Evolutionary conservation across 768 basidiomycete genomes (phyloP).

Genomic region (Suillus spraguei): DNA sequence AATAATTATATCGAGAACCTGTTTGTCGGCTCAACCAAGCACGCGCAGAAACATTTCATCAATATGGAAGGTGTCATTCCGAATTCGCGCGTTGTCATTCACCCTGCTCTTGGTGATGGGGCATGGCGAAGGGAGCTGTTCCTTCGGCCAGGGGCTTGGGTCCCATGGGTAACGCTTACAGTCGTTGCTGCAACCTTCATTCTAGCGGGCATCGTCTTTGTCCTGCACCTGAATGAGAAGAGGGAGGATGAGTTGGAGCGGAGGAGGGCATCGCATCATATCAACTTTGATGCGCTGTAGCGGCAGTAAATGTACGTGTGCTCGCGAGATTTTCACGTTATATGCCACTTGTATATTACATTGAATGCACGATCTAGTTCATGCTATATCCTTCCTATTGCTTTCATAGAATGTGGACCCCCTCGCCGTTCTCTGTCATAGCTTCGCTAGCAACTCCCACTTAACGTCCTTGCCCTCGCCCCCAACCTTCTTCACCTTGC

Average conservation of each 20-base stretch:
- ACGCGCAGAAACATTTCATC: constrained; percentile 72
- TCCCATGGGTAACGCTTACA: constrained; percentile 94
- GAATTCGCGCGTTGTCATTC: constrained; percentile 95
- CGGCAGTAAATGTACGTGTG: constrained; percentile 16
- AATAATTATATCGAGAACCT: constrained; percentile 99
- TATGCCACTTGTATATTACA: constrained; percentile 11
- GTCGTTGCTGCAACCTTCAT: constrained; percentile 73
- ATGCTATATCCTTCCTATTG: constrained; percentile 1
- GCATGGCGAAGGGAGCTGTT: constrained; percentile 89
- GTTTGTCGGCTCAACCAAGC: constrained; percentile 90
- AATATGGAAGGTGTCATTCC: constrained; percentile 97
- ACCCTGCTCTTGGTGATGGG: constrained; percentile 60
- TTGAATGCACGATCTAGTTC: constrained; percentile 8
- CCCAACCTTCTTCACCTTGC: constrained; percentile 48
- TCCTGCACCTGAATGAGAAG: constrained; percentile 93
- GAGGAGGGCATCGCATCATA: constrained; percentile 86
- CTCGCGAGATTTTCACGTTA: constrained; percentile 10
- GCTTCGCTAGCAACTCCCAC: constrained; percentile 43
- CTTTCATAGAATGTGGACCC: background rate
- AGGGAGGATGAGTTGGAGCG: constrained; percentile 93
- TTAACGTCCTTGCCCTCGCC: constrained; percentile 53
- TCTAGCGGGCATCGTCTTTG: constrained; percentile 80
- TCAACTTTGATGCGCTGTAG: constrained; percentile 95
- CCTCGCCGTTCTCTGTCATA: constrained; percentile 10
- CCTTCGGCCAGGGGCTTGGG: constrained; percentile 94